Conservation (phyloP, 768 basidiomycete species). For the Gloeopeniophorella convolvens region DNA sequence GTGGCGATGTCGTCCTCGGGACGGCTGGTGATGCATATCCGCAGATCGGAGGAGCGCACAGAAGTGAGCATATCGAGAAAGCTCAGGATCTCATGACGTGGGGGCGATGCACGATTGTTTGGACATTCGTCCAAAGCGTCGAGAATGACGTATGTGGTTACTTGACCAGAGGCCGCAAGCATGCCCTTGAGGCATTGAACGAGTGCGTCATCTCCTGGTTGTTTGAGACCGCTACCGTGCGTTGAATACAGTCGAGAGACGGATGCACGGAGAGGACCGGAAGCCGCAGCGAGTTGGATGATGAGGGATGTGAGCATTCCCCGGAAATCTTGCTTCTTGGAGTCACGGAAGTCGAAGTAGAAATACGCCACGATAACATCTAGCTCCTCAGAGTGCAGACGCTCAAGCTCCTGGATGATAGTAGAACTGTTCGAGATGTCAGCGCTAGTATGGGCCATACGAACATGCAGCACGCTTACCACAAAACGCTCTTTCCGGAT, state of each 20-base stretch:
- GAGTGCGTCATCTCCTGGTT: neutral
- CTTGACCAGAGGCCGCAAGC: neutral
- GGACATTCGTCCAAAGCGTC: neutral
- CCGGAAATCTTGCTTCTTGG: neutral
- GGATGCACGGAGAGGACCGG: neutral
- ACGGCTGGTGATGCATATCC: neutral
- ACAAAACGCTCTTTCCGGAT: neutral
- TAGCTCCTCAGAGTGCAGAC: too few species aligned
- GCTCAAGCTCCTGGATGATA: too few species aligned
- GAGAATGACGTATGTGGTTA: neutral
- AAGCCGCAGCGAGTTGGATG: neutral
- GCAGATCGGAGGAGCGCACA: neutral
- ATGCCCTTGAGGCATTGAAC: neutral
- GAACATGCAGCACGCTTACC: too few species aligned
- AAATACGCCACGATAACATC: too few species aligned
- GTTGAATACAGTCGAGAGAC: neutral
- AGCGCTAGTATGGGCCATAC: too few species aligned
- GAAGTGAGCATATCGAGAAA: neutral
- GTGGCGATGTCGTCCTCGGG: neutral
- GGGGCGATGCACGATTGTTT: neutral
- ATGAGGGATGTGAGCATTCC: neutral
- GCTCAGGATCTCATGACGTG: neutral
- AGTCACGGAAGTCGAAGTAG: neutral
- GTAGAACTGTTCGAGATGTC: too few species aligned
- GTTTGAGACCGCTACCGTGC: neutral